A percentile compares a stretch with the other conserved stretches of the same genome.
Conservation (phyloP, 768 basidiomycete species). For the Lactarius hatsudake region DNA sequence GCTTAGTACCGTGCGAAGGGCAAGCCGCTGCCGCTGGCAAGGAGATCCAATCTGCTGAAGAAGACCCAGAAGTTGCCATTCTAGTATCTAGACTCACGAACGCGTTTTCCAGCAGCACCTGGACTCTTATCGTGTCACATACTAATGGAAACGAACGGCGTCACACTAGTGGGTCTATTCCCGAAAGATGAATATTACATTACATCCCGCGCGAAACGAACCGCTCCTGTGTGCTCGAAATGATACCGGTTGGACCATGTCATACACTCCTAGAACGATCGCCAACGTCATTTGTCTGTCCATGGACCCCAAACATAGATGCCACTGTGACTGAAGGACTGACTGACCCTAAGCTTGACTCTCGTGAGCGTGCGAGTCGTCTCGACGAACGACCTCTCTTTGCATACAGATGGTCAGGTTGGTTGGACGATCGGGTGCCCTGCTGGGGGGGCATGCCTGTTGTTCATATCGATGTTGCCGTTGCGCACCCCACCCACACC, state of each 20-base stretch:
- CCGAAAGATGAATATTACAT: conserved; percentile 14
- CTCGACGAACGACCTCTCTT: background rate
- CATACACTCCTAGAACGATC: background rate
- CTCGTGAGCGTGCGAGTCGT: conserved; percentile 6
- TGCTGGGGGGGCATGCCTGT: conserved; percentile 2
- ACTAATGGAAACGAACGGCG: background rate
- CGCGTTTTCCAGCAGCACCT: background rate
- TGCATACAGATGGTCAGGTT: conserved; percentile 17
- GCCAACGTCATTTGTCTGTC: background rate
- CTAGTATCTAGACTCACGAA: conserved; percentile 14
- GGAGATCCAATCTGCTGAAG: conserved; percentile 19
- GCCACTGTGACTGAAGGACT: background rate
- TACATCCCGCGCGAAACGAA: conserved; percentile 14
- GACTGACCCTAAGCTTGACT: conserved; percentile 15
- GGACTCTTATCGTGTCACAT: background rate
- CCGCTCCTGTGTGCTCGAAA: conserved; percentile 3
- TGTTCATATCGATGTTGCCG: conserved; percentile 12
- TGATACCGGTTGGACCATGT: conserved; percentile 9
- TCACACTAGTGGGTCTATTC: background rate
- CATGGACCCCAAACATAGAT: background rate
- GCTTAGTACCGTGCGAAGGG: conserved; percentile 24
- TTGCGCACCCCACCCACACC: conserved; percentile 14
- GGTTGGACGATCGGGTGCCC: conserved; percentile 6
- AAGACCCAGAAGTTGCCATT: conserved; percentile 27
- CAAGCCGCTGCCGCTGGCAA: conserved; percentile 25